Evolutionary conservation across 2,329 filamentous ascomycete genomes (phyloP).

Genomic region (Penicillium decumbens): DNA sequence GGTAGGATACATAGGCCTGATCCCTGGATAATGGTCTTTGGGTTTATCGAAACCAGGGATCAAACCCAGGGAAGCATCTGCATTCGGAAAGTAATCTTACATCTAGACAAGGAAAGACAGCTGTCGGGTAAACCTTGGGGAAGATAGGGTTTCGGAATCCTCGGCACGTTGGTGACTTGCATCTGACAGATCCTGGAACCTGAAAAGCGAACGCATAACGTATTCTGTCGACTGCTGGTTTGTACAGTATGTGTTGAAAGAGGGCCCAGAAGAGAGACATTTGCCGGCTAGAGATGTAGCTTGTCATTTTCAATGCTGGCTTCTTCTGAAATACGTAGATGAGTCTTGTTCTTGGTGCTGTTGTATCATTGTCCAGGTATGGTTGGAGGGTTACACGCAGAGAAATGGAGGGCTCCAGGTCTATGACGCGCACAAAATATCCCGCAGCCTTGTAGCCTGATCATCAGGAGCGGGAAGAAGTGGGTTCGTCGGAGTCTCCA

Average conservation of each 20-base stretch:
- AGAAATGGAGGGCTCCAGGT: background rate
- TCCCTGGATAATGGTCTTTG: constrained; percentile 9
- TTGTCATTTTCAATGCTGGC: background rate
- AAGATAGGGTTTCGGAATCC: constrained; percentile 10
- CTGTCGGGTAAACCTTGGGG: constrained; percentile 2
- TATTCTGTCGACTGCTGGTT: background rate
- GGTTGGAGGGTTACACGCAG: constrained; percentile 16
- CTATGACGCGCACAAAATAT: constrained; percentile 23
- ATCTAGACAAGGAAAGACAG: background rate
- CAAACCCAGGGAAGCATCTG: constrained; percentile 4
- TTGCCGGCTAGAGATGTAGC: background rate
- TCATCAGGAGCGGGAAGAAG: background rate
- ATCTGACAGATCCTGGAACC: background rate
- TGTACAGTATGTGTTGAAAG: background rate
- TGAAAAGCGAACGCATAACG: background rate
- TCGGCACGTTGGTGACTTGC: constrained; percentile 3
- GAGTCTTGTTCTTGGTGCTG: background rate
- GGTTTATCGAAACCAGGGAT: constrained; percentile 7
- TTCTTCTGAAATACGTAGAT: background rate
- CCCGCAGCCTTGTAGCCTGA: background rate
- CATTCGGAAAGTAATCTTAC: constrained; percentile 11
- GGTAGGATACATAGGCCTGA: constrained; percentile 13
- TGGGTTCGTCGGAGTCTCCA: background rate
- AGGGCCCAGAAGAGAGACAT: background rate
- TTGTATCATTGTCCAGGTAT: background rate